Evolutionary conservation across 805 yeast genomes (phyloP), one percentile per base, ranked within the genome.

Genomic region (Cephaloascus albidus): DNA sequence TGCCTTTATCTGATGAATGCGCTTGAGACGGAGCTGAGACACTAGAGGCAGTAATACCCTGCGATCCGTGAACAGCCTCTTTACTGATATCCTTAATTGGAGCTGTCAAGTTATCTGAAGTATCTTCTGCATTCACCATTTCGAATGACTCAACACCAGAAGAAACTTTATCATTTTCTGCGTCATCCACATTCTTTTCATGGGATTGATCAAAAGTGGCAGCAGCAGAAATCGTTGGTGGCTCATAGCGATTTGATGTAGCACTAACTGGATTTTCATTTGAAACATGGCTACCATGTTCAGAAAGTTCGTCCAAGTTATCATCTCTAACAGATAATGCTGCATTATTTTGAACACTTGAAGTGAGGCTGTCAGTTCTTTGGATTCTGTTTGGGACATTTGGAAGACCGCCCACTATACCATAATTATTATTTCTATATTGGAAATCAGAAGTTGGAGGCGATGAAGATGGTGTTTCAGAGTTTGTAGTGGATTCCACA

Each of bases 271-370:
- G 51, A 4, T 72, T 64, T 33, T 61, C 63, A n/a, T n/a, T n/a
- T n/a, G n/a, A n/a, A n/a, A n/a, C n/a, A n/a, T n/a, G n/a, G n/a
- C n/a, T n/a, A n/a, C n/a, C n/a, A 4, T 69, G 64, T 16, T 62
- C 56, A 5, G 72, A 58, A 15, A 54, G 54, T 44, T 80, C 54
- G 17, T 64, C 72, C 34, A 66, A 60, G 40, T 66, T 67, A 44
- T 67, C 96, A 45, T 85, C 95, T 43, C 96, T 78, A 5, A 87
- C 95, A 18, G 95, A 85, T 59, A 78, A 76, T 0, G 97, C 89
- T 2, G 97, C 87, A 56, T 90, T 88, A 61, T 89, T 89, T 50
- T 84, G 90, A 27, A 88, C 94, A 35, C 95, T 85, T 0, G 96
- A 87, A 0, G 96, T 85, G 32, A 84, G 75, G 0, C 95, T 85